Evolutionary conservation across 768 basidiomycete genomes (phyloP).

Genomic region (Plicaturopsis crispa): DNA sequence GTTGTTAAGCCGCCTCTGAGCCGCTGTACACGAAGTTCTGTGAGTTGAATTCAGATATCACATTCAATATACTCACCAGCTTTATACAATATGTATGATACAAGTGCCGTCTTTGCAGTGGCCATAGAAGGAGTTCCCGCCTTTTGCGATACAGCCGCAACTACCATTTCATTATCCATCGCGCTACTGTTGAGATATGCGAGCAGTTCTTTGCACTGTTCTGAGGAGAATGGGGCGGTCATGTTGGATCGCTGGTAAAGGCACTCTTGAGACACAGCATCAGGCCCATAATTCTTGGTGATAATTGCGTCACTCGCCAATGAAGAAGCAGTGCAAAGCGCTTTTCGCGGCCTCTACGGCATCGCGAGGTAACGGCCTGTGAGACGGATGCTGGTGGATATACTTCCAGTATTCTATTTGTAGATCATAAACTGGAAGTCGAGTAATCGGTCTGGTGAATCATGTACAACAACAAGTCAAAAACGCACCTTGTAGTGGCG

Average conservation of each 20-base stretch:
- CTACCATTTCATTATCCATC: background rate
- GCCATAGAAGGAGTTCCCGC: background rate
- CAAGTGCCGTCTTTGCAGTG: constrained; percentile 1
- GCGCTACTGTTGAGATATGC: background rate
- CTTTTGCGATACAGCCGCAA: background rate
- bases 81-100: constrained; percentile 4
- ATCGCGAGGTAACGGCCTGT: no score
- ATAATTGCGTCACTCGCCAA: constrained; percentile 1
- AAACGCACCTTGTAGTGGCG: no score
- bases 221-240: constrained; percentile 4
- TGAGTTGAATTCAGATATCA: background rate
- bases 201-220: constrained; percentile 5
- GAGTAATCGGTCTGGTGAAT: no score
- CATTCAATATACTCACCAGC: constrained; percentile 1
- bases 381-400: no score
- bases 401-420: no score
- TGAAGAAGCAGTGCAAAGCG: constrained; percentile 3
- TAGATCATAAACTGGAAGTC: no score
- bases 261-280: no score
- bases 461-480: no score
- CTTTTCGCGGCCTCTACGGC: constrained; percentile 1
- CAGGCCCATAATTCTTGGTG: no score
- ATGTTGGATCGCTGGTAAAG: background rate
- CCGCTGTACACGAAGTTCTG: background rate
- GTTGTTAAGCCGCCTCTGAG: background rate